Percentiles rank a stretch among this genome's conserved stretches.
Conservation (phyloP, 2,329 filamentous ascomycete species). For the Alternaria arbusti region DNA sequence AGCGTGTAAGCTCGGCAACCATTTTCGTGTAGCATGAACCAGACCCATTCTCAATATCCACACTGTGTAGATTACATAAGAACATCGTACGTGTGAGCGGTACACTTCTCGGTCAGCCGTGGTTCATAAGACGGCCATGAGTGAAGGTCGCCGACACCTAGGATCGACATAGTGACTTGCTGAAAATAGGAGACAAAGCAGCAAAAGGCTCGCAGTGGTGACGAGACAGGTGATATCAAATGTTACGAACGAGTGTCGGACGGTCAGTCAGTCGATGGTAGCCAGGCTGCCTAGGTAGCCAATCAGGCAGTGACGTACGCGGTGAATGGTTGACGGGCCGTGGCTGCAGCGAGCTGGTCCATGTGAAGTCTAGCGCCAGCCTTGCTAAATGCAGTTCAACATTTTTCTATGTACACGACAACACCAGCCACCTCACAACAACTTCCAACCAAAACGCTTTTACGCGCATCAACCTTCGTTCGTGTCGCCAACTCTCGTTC, state of each 20-base stretch:
- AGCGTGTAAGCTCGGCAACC: background rate
- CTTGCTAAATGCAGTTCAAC: conserved; percentile 20
- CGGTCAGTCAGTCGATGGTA: conserved; percentile 2
- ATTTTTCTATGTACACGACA: conserved; percentile 34
- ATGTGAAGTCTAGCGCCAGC: conserved; percentile 12
- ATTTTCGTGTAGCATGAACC: background rate
- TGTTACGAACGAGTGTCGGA: conserved; percentile 7
- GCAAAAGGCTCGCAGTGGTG: background rate
- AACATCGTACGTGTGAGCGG: background rate
- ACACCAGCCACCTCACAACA: conserved; percentile 32
- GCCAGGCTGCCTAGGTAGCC: conserved; percentile 2
- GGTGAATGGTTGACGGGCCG: conserved; percentile 16
- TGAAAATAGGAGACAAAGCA: background rate
- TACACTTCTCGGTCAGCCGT: background rate
- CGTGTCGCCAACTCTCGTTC: conserved; percentile 14
- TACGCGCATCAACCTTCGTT: conserved; percentile 21
- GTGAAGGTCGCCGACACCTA: background rate
- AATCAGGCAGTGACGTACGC: conserved; percentile 23
- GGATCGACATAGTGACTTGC: background rate
- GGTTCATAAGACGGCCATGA: background rate
- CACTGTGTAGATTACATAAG: background rate
- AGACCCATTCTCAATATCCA: background rate
- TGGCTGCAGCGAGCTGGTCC: conserved; percentile 9
- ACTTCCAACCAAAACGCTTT: conserved; percentile 13
- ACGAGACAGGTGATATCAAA: background rate